A percentile compares a stretch with the other conserved stretches of the same genome.
phyloP scores from a whole-genome alignment of 2,329 filamentous ascomycete genomes.

The Daldinia sp. region DNA sequence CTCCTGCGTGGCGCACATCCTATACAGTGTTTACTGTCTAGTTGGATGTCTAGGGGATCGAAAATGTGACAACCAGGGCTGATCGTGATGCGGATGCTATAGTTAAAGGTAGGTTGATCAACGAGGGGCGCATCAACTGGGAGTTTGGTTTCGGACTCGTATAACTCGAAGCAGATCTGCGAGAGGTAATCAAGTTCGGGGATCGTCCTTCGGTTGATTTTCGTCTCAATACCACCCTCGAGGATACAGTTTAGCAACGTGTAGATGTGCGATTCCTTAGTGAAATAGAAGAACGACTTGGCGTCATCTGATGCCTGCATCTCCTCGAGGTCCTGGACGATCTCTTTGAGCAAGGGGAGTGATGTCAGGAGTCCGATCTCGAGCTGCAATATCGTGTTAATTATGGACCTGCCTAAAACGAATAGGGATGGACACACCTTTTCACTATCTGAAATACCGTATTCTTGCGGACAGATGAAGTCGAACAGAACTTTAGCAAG shows the following conservation, averaged over 20 bases:
- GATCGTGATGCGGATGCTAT: conserved; percentile 95
- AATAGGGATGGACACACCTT: conserved; percentile 60
- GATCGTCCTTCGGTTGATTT: conserved; percentile 94
- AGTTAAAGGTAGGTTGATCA: conserved; percentile 81
- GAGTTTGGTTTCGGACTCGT: conserved; percentile 85
- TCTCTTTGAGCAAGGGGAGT: conserved; percentile 91
- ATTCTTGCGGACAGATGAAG: conserved; percentile 98
- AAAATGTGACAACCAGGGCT: conserved; percentile 96
- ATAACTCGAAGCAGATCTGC: conserved; percentile 97
- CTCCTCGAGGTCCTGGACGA: conserved; percentile 95
- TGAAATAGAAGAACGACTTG: conserved; percentile 98
- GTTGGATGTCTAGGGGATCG: conserved; percentile 93
- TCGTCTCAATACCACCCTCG: conserved; percentile 95
- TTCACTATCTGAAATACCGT: conserved; percentile 93
- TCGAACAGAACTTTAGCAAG: conserved; percentile 95
- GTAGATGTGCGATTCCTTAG: conserved; percentile 98
- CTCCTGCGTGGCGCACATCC: conserved; percentile 90
- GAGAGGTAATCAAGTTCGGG: conserved; percentile 97
- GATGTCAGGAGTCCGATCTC: conserved; percentile 96
- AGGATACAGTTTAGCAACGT: conserved; percentile 97
- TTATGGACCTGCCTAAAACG: conserved; percentile 8
- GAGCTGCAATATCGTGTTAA: conserved; percentile 56
- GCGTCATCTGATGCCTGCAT: conserved; percentile 94
- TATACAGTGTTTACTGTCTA: conserved; percentile 96
- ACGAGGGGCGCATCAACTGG: conserved; percentile 53